These are phyloP conservation scores for Trichosanthes cucumerina DNA, from an alignment of 306 rosid genomes.

Conservation along the genomic window DNA sequence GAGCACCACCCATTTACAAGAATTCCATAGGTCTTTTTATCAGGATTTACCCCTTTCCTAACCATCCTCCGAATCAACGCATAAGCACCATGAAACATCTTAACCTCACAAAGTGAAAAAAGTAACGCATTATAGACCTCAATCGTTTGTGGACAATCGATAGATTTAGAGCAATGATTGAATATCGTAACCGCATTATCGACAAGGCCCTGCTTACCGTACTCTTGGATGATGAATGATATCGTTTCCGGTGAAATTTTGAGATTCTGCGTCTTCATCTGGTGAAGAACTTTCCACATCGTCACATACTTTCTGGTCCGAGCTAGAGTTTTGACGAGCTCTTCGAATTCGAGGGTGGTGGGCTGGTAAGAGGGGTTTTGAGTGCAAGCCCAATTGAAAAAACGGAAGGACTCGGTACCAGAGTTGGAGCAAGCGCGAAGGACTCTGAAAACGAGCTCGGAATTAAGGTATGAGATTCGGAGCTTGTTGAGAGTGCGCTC, in stretches of 20 bases:
- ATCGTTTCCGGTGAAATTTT: constrained; percentile 51
- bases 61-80: constrained; percentile 70
- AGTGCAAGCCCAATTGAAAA: constrained; percentile 85
- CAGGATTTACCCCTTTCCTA: constrained; percentile 42
- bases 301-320: constrained; percentile 49
- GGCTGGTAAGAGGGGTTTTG: constrained; percentile 50
- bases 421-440: constrained; percentile 64
- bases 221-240: constrained; percentile 47
- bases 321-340: constrained; percentile 63
- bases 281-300: constrained; percentile 72
- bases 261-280: constrained; percentile 41
- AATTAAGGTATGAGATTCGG: constrained; percentile 40
- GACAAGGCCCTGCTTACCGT: constrained; percentile 59
- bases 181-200: constrained; percentile 70
- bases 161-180: constrained; percentile 33
- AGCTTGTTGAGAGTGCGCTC: constrained; percentile 95
- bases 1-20: constrained; percentile 92
- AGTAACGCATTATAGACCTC: constrained; percentile 58
- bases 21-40: constrained; percentile 48
- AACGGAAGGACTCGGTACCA: constrained; percentile 59
- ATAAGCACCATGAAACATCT: constrained; percentile 75
- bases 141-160: constrained; percentile 42
- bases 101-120: constrained; percentile 53
- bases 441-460: constrained; percentile 83
- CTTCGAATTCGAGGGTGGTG: constrained; percentile 75